Conservation (phyloP, 139 green algal genomes). For the Micractinium sp. region DNA sequence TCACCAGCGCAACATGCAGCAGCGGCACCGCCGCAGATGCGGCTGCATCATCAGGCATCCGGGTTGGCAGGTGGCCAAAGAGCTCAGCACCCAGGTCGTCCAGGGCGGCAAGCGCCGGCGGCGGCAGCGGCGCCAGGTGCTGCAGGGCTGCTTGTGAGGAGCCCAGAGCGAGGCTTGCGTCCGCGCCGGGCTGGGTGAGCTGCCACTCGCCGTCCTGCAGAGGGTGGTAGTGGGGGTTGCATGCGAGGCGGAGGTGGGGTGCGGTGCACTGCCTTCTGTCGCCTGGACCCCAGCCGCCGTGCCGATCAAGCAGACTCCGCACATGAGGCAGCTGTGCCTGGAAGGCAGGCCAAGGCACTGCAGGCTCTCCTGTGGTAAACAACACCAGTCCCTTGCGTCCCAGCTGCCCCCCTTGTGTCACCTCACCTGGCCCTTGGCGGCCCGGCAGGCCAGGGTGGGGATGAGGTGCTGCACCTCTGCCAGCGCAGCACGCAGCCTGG, state of each 20-base stretch:
- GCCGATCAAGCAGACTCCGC: background rate
- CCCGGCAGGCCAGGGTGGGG: background rate
- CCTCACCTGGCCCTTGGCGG: background rate
- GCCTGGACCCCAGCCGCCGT: too few species aligned
- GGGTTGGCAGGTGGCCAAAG: background rate
- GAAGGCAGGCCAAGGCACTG: background rate
- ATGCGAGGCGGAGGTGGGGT: background rate
- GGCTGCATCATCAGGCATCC: too few species aligned
- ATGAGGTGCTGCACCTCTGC: background rate
- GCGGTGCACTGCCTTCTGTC: background rate
- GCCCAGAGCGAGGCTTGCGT: background rate
- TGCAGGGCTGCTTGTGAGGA: background rate
- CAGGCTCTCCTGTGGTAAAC: background rate
- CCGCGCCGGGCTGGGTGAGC: background rate
- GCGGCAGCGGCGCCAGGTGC: background rate
- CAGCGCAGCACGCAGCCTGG: background rate
- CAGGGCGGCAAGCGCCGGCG: background rate
- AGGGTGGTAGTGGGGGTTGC: background rate
- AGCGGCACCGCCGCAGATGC: background rate
- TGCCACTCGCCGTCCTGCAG: conserved; percentile 2
- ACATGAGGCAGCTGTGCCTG: background rate
- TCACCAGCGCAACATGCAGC: background rate
- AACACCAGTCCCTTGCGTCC: too few species aligned
- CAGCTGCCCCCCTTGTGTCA: too few species aligned
- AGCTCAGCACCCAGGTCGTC: background rate